These are phyloP conservation scores for Sarocladium oryzae DNA, from an alignment of 2,329 filamentous ascomycete species.

Conservation along the genomic window DNA sequence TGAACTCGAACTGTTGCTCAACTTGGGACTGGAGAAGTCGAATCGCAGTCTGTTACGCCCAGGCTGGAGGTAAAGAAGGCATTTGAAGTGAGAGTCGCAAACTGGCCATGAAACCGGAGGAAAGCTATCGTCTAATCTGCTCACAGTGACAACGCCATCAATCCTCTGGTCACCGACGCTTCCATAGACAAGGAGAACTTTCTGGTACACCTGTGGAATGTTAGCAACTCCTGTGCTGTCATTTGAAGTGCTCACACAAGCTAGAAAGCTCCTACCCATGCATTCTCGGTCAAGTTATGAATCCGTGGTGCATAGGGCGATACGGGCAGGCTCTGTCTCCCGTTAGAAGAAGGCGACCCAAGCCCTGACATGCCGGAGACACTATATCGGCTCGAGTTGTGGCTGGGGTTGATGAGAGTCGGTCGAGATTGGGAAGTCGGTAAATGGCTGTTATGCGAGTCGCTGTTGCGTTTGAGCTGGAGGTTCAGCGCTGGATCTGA, in stretches of 20 bases:
- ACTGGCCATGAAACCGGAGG: slow-evolving; percentile 83
- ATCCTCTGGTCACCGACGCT: slow-evolving; percentile 71
- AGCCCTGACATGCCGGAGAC: slow-evolving; percentile 58
- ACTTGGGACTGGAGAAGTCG: slow-evolving; percentile 79
- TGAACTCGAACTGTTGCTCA: slow-evolving; percentile 60
- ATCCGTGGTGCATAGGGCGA: slow-evolving; percentile 79
- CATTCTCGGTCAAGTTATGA: slow-evolving; percentile 70
- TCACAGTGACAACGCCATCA: slow-evolving; percentile 74
- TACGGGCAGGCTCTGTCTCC: slow-evolving; percentile 51
- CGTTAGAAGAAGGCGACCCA: slow-evolving; percentile 47
- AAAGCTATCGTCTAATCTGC: slow-evolving; percentile 78
- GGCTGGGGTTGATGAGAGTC: slow-evolving; percentile 23
- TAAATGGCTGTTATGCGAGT: slow-evolving; percentile 13
- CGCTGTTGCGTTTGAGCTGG: slow-evolving; percentile 43
- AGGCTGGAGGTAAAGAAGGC: slow-evolving; percentile 80
- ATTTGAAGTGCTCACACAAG: background rate
- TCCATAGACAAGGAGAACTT: slow-evolving; percentile 75
- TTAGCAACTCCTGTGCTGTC: background rate
- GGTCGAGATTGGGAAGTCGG: slow-evolving; percentile 26
- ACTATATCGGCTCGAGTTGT: slow-evolving; percentile 52
- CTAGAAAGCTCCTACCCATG: slow-evolving; percentile 59
- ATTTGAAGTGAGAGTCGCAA: slow-evolving; percentile 84
- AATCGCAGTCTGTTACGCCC: slow-evolving; percentile 84
- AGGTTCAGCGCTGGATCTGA: slow-evolving; percentile 60
- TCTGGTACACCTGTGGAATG: slow-evolving; percentile 71